Percentiles rank a stretch among this genome's conserved stretches.
Evolutionary conservation across 805 yeast genomes (phyloP).

Genomic region (Saturnispora zaruensis): DNA sequence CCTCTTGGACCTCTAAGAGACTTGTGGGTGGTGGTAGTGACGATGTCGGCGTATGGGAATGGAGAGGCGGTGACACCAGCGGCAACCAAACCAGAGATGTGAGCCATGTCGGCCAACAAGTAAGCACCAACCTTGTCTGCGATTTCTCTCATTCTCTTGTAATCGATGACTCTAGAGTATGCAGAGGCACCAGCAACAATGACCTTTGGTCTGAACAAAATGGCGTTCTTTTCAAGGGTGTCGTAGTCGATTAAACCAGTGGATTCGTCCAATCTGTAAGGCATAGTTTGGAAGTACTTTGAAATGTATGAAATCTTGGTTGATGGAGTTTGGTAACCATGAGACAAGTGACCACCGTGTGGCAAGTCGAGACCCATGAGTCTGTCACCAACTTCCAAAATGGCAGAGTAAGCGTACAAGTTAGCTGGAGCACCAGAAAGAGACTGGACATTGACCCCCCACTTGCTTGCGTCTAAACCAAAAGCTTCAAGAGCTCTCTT

Average conservation of each 20-base stretch:
- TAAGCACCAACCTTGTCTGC: constrained; percentile 98
- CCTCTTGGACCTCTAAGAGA: constrained; percentile 99
- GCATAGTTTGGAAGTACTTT: constrained; percentile 97
- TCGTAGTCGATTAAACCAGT: constrained; percentile 97
- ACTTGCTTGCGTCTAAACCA: constrained; percentile 63
- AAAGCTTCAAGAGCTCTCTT: constrained; percentile 90
- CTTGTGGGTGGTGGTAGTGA: constrained; percentile 98
- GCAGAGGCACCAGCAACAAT: constrained; percentile 98
- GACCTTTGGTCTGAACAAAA: constrained; percentile 90
- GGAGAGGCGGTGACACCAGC: constrained; percentile 96
- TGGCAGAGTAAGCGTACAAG: constrained; percentile 90
- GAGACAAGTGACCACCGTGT: constrained; percentile 98
- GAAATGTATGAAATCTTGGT: constrained; percentile 93
- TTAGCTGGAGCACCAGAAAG: constrained; percentile 97
- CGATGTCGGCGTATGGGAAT: constrained; percentile 94
- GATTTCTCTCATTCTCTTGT: constrained; percentile 90
- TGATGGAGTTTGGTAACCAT: constrained; percentile 93
- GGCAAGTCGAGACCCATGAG: constrained; percentile 97
- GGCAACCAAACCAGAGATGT: constrained; percentile 90
- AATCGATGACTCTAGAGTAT: constrained; percentile 92
- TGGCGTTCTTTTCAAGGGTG: constrained; percentile 83
- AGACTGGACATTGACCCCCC: constrained; percentile 99
- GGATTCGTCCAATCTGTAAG: constrained; percentile 84
- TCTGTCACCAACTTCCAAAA: constrained; percentile 92
- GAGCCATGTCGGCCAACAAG: constrained; percentile 96